A percentile compares a stretch with the other conserved stretches of the same genome.
Evolutionary conservation across 306 rosid species (phyloP).

Genomic region (Pterocarpus macrocarpus): DNA sequence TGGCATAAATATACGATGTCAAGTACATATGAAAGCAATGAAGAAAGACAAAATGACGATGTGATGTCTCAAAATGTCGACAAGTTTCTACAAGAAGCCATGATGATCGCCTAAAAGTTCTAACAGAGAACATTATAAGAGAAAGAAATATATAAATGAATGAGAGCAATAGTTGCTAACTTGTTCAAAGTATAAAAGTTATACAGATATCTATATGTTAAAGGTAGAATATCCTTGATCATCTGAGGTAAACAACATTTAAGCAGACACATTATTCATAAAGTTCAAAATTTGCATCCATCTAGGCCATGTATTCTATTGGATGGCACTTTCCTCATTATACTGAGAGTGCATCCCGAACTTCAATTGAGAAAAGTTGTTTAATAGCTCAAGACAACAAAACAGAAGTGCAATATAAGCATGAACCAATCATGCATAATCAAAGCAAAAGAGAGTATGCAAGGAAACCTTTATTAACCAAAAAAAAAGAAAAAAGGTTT

Average conservation of each 20-base stretch:
- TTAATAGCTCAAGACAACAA: constrained; percentile 2
- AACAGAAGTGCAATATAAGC: neutral
- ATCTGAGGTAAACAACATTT: constrained; percentile 12
- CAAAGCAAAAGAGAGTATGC: neutral
- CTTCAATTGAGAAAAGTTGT: constrained; percentile 21
- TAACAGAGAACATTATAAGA: neutral
- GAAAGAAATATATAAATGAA: constrained; percentile 10
- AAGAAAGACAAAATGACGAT: constrained; percentile 23
- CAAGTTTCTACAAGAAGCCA: too few relatives aligned
- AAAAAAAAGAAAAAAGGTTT: neutral
- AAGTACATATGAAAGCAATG: neutral
- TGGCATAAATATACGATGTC: neutral
- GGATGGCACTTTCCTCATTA: neutral
- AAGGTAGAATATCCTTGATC: constrained; percentile 17
- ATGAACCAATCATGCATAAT: neutral
- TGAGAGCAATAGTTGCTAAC: neutral
- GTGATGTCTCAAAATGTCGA: neutral
- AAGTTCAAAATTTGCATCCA: constrained; percentile 10
- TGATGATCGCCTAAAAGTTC: too few relatives aligned
- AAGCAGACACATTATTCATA: neutral
- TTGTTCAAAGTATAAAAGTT: constrained; percentile 17
- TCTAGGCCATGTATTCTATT: constrained; percentile 9
- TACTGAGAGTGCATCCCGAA: neutral
- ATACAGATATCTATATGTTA: neutral
- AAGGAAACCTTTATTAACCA: neutral